A percentile compares a stretch with the other conserved stretches of the same genome.
Evolutionary conservation across 257 asterid species (phyloP).

Genomic region (Nemophila menziesii): DNA sequence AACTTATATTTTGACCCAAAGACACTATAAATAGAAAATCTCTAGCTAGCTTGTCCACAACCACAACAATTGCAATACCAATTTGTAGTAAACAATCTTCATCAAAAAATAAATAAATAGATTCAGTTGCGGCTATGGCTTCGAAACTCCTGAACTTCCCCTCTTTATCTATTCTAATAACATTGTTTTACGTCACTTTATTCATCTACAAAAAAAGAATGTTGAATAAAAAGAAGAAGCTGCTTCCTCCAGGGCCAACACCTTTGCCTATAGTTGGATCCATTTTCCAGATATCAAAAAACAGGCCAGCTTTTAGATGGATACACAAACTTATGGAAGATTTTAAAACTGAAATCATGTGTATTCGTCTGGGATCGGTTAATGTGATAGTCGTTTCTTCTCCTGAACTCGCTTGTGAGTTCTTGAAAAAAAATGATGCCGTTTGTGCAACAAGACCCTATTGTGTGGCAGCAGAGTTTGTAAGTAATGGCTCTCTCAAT

Average conservation of each 20-base stretch:
- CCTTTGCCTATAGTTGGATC: neutral
- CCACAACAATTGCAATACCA: no score
- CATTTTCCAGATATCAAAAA: neutral
- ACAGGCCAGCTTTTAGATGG: neutral
- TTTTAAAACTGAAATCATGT: conserved; percentile 4
- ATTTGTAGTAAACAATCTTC: no score
- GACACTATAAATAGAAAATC: no score
- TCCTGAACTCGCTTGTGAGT: neutral
- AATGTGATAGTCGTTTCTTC: neutral
- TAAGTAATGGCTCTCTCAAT: conserved; percentile 1
- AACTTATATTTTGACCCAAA: no score
- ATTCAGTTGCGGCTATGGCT: no score
- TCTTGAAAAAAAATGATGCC: conserved; percentile 1
- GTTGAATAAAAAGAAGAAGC: neutral
- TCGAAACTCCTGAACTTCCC: no score
- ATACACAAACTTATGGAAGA: conserved; percentile 6
- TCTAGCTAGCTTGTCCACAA: no score
- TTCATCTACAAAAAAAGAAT: no score
- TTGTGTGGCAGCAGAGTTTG: neutral
- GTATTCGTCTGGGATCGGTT: conserved; percentile 5
- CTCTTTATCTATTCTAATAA: no score
- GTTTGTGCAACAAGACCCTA: neutral
- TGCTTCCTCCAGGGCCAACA: conserved; percentile 12
- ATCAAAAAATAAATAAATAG: no score
- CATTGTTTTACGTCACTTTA: no score